Evolutionary conservation across 2,329 filamentous ascomycete genomes (phyloP), one percentile per base, ranked within the genome.

Genomic region (Trichoderma sp.): DNA sequence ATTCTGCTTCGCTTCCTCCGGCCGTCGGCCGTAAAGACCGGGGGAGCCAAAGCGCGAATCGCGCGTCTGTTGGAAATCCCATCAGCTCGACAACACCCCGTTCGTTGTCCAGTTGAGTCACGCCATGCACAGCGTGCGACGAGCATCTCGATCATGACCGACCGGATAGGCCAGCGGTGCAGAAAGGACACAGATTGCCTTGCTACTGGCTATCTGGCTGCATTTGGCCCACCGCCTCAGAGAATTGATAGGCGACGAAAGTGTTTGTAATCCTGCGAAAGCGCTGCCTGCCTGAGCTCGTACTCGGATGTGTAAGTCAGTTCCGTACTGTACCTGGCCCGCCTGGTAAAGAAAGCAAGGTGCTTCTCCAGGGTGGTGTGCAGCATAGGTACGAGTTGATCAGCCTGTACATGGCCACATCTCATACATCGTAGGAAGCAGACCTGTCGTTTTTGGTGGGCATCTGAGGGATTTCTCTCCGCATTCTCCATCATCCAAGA

Each of bases 381-480:
- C 41, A 39, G 26, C 34, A 10, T 30, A 9, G 7, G 30, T 34
- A 34, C 30, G 30, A 34, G 30, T 45, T 58, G 15, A 41, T 64
- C 54, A 26, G 48, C 48, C 48, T 51, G 26, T n/a, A n/a, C n/a
- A n/a, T 51, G 26, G 26, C 26, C n/a, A n/a, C n/a, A n/a, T n/a
- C 48, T 45, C n/a, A n/a, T 21, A n/a, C 43, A 45, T 19, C 28
- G 47, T n/a, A n/a, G 26, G 15, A n/a, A n/a, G 26, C 17, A 30
- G 59, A 50, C 34, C 41, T 52, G 48, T 44, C 58, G 39, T n/a
- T 34, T 44, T 52, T 39, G 47, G 59, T 54, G 59, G 59, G 45
- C 57, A 62, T 65, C 69, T 75, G 74, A 75, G 74, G 74, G 71
- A 75, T 75, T 75, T 75, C 74, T 67, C 72, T 74, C 71, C 68